phyloP scores from a whole-genome alignment of 495 filamentous ascomycete species.

The Penicillium canescens region DNA sequence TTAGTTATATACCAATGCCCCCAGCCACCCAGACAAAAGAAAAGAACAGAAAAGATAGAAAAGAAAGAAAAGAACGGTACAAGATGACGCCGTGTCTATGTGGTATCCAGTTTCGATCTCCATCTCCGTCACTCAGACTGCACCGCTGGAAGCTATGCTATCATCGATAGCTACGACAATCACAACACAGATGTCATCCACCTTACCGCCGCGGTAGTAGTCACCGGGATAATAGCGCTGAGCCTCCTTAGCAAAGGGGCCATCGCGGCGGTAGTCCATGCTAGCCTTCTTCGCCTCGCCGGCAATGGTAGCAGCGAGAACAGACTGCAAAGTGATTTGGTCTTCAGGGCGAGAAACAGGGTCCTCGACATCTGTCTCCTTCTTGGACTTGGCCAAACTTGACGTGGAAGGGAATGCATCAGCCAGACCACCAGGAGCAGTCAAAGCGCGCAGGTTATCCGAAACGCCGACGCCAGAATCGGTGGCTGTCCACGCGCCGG shows the following conservation, averaged over 20 bases:
- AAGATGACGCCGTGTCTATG: not conserved
- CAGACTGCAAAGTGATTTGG: constrained; percentile 60
- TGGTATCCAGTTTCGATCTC: not conserved
- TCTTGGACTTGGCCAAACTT: constrained; percentile 16
- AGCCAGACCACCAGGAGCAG: constrained; percentile 42
- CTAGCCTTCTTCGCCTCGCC: constrained; percentile 82
- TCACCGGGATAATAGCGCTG: constrained; percentile 83
- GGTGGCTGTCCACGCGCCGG: constrained; percentile 70
- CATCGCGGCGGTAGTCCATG: constrained; percentile 72
- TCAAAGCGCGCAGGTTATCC: constrained; percentile 52
- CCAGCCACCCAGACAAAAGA: not conserved
- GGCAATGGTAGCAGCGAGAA: constrained; percentile 76
- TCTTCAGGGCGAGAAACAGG: not conserved
- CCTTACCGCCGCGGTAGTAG: constrained; percentile 81
- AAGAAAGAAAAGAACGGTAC: not conserved
- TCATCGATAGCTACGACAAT: constrained; percentile 66
- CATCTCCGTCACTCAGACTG: not conserved
- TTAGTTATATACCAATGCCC: not conserved
- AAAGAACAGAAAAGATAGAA: not conserved
- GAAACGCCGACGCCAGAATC: constrained; percentile 58
- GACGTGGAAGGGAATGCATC: constrained; percentile 22
- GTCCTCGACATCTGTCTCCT: constrained; percentile 5
- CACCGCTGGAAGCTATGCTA: constrained; percentile 3
- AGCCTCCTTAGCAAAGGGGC: constrained; percentile 93
- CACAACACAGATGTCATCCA: constrained; percentile 86